Base-by-base conservation (phyloP, 2,329 filamentous ascomycete genomes). In the Geosmithia putterillii region DNA sequence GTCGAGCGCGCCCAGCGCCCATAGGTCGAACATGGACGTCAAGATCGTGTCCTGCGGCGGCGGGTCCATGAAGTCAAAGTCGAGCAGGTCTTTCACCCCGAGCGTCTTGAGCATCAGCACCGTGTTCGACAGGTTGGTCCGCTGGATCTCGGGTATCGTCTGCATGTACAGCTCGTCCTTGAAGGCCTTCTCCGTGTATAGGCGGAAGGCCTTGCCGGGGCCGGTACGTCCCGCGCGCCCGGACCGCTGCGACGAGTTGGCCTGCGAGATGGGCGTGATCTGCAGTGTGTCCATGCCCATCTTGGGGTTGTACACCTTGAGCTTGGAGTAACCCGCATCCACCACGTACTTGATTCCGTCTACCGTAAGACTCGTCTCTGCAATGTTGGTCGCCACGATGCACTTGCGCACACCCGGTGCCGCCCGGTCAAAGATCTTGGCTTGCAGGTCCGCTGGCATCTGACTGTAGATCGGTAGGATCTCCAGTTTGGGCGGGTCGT, bases 211-310 rank as follows among this genome's bases (percentile, higher is more conserved):
- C 60, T 95, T 95, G 46, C 94, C 92, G 2, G 92, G 92, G 0
- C 92, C 92, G 7, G 94, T 98, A 53, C 92, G 79, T 17, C 92
- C 92, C 38, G 92, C 92, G 58, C 92, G 85, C 46, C 92, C 92
- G 36, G 92, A 90, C 54, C 92, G 80, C 58, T 98, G 92, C 4
- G 85, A 88, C 4, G 88, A 83, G 60, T 98, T 98, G 52, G 92
- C 92, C 60, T 98, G 92, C 2, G 89, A 95, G 43, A 98, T 94
- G 1, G 92, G 92, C 0, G 92, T 98, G 51, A 98, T 94, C 56
- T 96, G 92, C 14, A 98, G 75, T 0, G 90, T 95, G 56, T 98
- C 92, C 92, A 98, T 98, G 45, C 92, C 92, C 87, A 98, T 96
- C 43, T 89, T 85, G 6, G 92, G 89, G 55, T 98, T 98, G 65